phyloP scores from a whole-genome alignment of 2,329 filamentous ascomycete species.

The Colletotrichum falcatum region DNA sequence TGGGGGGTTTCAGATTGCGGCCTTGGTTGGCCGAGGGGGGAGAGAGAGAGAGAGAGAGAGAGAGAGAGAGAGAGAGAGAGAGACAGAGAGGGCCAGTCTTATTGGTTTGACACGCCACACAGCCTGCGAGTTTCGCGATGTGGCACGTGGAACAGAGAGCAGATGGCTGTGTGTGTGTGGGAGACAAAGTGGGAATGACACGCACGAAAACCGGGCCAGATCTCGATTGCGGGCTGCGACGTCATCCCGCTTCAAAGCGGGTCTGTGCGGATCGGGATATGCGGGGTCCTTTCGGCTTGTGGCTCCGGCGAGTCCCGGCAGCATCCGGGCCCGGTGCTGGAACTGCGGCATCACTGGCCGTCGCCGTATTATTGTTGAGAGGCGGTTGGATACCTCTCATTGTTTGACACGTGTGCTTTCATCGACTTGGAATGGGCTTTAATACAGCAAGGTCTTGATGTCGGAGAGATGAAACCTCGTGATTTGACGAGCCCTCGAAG shows the following conservation, averaged over 20 bases:
- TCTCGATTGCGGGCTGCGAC: conserved; percentile 38
- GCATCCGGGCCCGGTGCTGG: background rate
- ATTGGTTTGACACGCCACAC: background rate
- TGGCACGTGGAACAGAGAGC: conserved; percentile 9
- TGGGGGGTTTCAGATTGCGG: background rate
- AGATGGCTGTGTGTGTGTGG: background rate
- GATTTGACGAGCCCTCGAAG: background rate
- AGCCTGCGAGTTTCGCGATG: conserved; percentile 13
- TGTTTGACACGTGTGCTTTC: background rate
- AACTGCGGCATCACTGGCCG: background rate
- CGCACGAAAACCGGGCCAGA: conserved; percentile 25
- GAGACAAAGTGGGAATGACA: background rate
- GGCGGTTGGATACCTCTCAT: background rate
- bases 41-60: background rate
- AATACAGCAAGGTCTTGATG: background rate
- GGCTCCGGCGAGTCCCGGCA: conserved; percentile 2
- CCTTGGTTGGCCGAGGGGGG: conserved; percentile 6
- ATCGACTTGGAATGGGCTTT: background rate
- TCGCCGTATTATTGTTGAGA: too few species aligned
- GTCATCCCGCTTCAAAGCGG: conserved; percentile 30
- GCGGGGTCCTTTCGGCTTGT: background rate
- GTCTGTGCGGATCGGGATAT: background rate
- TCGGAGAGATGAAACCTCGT: background rate
- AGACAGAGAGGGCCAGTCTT: too few species aligned
- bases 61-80: background rate